Conservation (phyloP, 257 asterid genomes). For the Ilex aquifolium region DNA sequence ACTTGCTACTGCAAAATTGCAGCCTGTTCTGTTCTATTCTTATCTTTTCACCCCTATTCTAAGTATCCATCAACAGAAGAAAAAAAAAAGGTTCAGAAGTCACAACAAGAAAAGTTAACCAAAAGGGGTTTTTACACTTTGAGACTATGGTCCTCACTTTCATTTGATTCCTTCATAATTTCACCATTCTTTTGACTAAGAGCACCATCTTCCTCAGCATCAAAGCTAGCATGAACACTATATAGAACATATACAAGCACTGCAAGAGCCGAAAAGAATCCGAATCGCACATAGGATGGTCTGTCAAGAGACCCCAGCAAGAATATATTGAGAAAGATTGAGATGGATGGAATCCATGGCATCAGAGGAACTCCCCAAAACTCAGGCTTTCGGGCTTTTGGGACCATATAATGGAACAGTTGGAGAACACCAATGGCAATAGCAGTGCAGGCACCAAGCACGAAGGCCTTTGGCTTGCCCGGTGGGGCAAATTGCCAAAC, state of each 20-base stretch:
- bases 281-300: conserved; percentile 67
- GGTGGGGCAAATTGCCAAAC: conserved; percentile 60
- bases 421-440: conserved; percentile 45
- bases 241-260: conserved; percentile 64
- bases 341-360: conserved; percentile 94
- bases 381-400: conserved; percentile 71
- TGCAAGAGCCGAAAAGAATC: conserved; percentile 59
- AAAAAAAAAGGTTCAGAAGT: conserved; percentile 19
- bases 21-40: conserved; percentile 4
- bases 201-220: conserved; percentile 66
- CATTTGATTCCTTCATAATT: conserved; percentile 42
- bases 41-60: conserved; percentile 8
- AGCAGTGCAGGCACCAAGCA: conserved; percentile 59
- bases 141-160: conserved; percentile 35
- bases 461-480: conserved; percentile 54
- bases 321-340: conserved; percentile 83
- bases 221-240: conserved; percentile 91
- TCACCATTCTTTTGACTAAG: conserved; percentile 50
- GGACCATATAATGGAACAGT: conserved; percentile 60
- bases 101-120: neutral
- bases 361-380: conserved; percentile 94
- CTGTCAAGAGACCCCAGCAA: conserved; percentile 63
- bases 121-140: conserved; percentile 33
- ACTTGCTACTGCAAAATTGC: conserved; percentile 29
- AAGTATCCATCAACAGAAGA: conserved; percentile 17